Conservation (phyloP, 176 grass and related monocot genomes). For the Pharus latifolius region DNA sequence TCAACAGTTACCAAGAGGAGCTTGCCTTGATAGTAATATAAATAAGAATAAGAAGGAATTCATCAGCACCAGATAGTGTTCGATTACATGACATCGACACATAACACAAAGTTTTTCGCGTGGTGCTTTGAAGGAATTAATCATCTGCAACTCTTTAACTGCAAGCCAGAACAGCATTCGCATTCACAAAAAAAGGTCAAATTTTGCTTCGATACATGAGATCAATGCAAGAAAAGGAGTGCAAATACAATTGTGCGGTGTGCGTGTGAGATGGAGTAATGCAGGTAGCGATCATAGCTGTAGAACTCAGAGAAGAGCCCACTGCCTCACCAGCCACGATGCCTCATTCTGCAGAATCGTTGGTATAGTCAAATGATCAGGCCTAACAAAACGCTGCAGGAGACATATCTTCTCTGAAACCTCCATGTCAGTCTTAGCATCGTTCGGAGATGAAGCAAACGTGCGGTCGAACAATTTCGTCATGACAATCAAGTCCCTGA, state of each 20-base stretch:
- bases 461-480: slow-evolving; percentile 73
- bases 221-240: no score
- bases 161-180: slow-evolving; percentile 42
- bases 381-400: slow-evolving; percentile 80
- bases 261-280: no score
- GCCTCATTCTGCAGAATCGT: slow-evolving; percentile 64
- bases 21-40: slow-evolving; percentile 91
- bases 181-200: slow-evolving; percentile 6
- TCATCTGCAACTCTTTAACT: slow-evolving; percentile 92
- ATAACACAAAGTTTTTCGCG: slow-evolving; percentile 87
- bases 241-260: no score
- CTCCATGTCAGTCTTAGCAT: slow-evolving; percentile 30
- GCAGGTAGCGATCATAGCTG: no score
- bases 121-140: slow-evolving; percentile 78
- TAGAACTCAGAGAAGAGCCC: not conserved
- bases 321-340: slow-evolving; percentile 65
- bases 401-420: slow-evolving; percentile 64
- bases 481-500: slow-evolving; percentile 79
- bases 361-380: slow-evolving; percentile 82
- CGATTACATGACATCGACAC: slow-evolving; percentile 72
- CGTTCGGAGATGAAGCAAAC: slow-evolving; percentile 48
- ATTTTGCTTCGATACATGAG: not conserved
- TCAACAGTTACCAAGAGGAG: slow-evolving; percentile 9
- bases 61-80: slow-evolving; percentile 70
- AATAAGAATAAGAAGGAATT: slow-evolving; percentile 93